These are phyloP conservation scores for Fusarium subtropicale DNA, from an alignment of 2,329 filamentous ascomycete species.

Conservation along the genomic window DNA sequence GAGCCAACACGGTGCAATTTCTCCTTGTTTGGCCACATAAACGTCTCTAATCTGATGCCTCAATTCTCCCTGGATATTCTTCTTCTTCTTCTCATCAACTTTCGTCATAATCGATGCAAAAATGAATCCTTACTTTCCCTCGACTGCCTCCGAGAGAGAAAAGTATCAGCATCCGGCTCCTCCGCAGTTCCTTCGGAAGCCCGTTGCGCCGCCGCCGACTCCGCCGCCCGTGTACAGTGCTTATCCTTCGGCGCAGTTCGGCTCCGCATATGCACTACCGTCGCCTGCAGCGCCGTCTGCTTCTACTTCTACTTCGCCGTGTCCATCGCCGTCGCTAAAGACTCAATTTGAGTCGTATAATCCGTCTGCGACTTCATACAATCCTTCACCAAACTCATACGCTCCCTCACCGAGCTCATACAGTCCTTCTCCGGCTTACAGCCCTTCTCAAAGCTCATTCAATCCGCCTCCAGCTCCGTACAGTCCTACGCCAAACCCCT, in stretches of 20 bases:
- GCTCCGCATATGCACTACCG: constrained; percentile 5
- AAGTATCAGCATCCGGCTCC: constrained; percentile 24
- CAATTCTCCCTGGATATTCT: constrained; percentile 19
- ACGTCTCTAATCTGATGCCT: constrained; percentile 2
- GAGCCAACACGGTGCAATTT: constrained; percentile 40
- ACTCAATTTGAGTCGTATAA: neutral
- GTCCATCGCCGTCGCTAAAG: constrained; percentile 13
- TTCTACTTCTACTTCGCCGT: neutral
- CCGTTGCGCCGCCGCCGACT: constrained; percentile 25
- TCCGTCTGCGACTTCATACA: neutral
- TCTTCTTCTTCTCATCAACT: neutral
- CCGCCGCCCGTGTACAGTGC: constrained; percentile 33
- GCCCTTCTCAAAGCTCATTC: neutral
- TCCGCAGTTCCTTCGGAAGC: constrained; percentile 26
- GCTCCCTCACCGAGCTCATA: neutral
- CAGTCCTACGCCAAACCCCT: neutral
- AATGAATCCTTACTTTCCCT: constrained; percentile 19
- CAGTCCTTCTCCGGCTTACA: neutral
- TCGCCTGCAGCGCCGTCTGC: neutral
- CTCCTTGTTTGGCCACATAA: constrained; percentile 27
- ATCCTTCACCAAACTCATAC: neutral
- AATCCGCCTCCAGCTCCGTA: neutral
- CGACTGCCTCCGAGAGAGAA: constrained; percentile 10
- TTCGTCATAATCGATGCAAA: neutral
- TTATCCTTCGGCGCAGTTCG: constrained; percentile 10